Conservation (phyloP, 768 basidiomycete genomes). For the Mycena amicta region DNA sequence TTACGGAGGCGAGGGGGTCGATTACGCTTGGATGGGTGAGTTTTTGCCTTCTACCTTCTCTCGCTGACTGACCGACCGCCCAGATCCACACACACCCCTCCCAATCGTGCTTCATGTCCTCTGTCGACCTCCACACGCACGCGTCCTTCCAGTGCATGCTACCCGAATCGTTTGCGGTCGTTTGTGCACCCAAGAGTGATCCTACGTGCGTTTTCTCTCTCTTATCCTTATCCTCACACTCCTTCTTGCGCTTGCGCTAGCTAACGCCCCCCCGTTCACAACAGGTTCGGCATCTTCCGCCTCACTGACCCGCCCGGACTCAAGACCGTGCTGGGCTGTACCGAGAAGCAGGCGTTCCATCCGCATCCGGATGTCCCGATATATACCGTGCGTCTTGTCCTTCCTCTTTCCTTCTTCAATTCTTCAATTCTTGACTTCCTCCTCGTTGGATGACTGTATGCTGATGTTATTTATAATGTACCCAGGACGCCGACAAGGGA, state of each 20-base stretch:
- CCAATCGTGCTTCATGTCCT: constrained; percentile 94
- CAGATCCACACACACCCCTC: constrained; percentile 94
- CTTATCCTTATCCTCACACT: no score
- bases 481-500: constrained; percentile 80
- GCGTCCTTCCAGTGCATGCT: constrained; percentile 88
- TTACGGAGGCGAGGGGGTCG: constrained; percentile 78
- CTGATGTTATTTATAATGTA: no score
- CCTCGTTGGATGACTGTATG: no score
- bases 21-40: constrained; percentile 92
- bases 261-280: background rate
- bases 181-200: constrained; percentile 79
- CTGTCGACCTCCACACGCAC: constrained; percentile 90
- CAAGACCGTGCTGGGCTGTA: constrained; percentile 68
- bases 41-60: constrained; percentile 19
- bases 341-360: constrained; percentile 77
- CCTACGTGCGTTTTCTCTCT: constrained; percentile 83
- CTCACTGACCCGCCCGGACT: constrained; percentile 87
- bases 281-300: constrained; percentile 85
- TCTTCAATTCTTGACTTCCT: background rate
- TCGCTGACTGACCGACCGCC: background rate
- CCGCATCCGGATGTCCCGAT: constrained; percentile 84
- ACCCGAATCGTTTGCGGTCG: constrained; percentile 90
- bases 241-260: constrained; percentile 6
- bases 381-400: constrained; percentile 71
- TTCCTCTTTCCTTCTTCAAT: background rate